Conservation (phyloP, 2,329 filamentous ascomycete genomes). For the Calonectria pseudoreteaudii region DNA sequence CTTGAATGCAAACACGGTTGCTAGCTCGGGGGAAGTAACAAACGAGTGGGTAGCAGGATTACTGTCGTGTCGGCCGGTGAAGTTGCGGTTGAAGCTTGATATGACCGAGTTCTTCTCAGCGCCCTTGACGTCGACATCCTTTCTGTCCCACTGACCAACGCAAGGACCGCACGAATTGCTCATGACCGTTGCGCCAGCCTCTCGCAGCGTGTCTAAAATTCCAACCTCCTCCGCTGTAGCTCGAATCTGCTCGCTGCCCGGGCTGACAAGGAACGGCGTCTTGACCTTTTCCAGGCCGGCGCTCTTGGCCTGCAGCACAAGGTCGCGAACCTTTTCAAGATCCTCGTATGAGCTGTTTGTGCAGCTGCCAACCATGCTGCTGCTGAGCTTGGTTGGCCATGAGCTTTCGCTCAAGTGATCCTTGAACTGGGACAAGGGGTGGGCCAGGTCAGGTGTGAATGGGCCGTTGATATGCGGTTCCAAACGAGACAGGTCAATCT, state of each 20-base stretch:
- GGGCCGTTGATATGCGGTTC: conserved; percentile 52
- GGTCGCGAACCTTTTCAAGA: conserved; percentile 44
- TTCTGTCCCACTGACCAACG: conserved; percentile 50
- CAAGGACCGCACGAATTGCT: conserved; percentile 51
- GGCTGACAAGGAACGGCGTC: conserved; percentile 46
- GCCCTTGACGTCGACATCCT: conserved; percentile 43
- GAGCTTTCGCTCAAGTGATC: conserved; percentile 39
- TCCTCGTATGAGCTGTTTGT: conserved; percentile 53
- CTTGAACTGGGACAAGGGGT: conserved; percentile 47
- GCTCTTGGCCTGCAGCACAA: conserved; percentile 45
- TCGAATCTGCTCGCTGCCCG: conserved; percentile 50
- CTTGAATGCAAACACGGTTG: conserved; percentile 55
- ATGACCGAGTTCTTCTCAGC: conserved; percentile 48
- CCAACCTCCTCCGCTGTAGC: conserved; percentile 46
- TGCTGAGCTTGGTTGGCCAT: conserved; percentile 46
- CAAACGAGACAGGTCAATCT: conserved; percentile 48
- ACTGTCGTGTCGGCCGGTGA: conserved; percentile 50
- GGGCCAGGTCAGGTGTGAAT: conserved; percentile 49
- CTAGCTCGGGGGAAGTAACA: conserved; percentile 60
- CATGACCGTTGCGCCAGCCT: conserved; percentile 47
- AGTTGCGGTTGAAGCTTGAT: conserved; percentile 52
- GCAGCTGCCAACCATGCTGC: conserved; percentile 49
- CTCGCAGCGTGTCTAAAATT: conserved; percentile 42
- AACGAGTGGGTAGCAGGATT: conserved; percentile 61
- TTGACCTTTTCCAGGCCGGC: conserved; percentile 45